Percentiles rank a stretch among this genome's conserved stretches.
Evolutionary conservation across 176 grass and related monocot species (phyloP).

Genomic region (Alloteropsis semialata): DNA sequence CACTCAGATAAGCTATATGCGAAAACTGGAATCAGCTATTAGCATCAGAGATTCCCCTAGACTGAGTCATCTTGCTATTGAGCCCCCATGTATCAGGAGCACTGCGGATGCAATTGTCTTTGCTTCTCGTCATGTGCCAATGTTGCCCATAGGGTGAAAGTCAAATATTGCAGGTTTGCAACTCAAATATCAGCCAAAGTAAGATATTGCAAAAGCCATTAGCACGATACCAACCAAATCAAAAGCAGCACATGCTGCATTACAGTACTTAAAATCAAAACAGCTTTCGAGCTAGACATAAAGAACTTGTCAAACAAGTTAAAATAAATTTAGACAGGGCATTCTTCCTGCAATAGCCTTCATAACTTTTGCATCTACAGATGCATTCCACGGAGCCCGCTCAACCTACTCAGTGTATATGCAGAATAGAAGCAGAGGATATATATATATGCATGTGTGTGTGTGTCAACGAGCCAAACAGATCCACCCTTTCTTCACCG

Average conservation of each 20-base stretch:
- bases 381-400: slow-evolving; percentile 9
- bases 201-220: not conserved
- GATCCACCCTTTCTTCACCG: too few relatives aligned
- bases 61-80: slow-evolving; percentile 35
- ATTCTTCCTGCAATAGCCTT: slow-evolving; percentile 27
- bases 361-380: slow-evolving; percentile 34
- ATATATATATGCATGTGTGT: not conserved
- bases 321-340: not conserved
- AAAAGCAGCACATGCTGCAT: not conserved
- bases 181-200: not conserved
- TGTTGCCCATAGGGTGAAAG: not conserved
- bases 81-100: not conserved
- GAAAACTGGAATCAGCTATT: not conserved
- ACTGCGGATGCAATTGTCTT: slow-evolving; percentile 41
- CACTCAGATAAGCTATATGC: not conserved
- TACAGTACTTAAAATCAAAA: not conserved
- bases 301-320: not conserved
- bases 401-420: not conserved
- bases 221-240: not conserved
- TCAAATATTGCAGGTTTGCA: not conserved
- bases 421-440: not conserved
- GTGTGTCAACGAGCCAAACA: not conserved
- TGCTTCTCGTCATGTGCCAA: not conserved
- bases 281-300: not conserved
- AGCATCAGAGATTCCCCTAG: slow-evolving; percentile 62